These are phyloP conservation scores for Mortierella sp. DNA, from an alignment of 371 early-diverging fungal genomes.

Conservation along the genomic window DNA sequence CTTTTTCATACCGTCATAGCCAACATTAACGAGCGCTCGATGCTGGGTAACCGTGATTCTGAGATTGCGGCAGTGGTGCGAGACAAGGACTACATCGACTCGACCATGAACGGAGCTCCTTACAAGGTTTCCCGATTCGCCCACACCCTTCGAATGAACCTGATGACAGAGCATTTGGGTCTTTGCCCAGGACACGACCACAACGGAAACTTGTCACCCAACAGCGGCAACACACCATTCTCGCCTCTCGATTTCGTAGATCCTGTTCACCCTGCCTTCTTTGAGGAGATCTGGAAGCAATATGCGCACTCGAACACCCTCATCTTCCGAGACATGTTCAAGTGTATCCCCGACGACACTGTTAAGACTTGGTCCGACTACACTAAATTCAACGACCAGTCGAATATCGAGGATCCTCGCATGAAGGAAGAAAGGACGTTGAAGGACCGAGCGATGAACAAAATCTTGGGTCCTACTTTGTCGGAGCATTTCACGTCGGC, in stretches of 20 bases:
- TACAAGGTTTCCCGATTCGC: constrained; percentile 84
- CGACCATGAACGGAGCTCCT: constrained; percentile 81
- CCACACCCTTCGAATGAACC: constrained; percentile 78
- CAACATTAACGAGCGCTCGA: constrained; percentile 93
- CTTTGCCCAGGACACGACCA: constrained; percentile 58
- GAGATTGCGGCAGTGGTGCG: constrained; percentile 89
- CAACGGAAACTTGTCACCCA: not conserved
- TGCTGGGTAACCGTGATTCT: constrained; percentile 91
- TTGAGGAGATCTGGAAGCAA: constrained; percentile 61
- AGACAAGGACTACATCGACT: constrained; percentile 78
- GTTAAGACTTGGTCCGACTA: constrained; percentile 73
- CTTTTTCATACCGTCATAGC: constrained; percentile 58
- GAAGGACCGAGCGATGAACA: constrained; percentile 64
- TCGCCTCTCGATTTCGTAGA: constrained; percentile 53
- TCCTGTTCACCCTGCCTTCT: constrained; percentile 61
- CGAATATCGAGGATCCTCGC: constrained; percentile 55
- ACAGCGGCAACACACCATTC: constrained; percentile 17
- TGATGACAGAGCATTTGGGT: constrained; percentile 93
- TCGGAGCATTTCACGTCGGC: constrained; percentile 41
- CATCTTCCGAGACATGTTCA: constrained; percentile 73
- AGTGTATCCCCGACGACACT: constrained; percentile 78
- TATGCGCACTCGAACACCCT: constrained; percentile 67
- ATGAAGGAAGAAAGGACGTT: constrained; percentile 54
- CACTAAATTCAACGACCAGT: constrained; percentile 63
- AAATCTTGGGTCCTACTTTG: constrained; percentile 47